Evolutionary conservation across 2,329 filamentous ascomycete species (phyloP).

Genomic region (Alternaria arborescens): DNA sequence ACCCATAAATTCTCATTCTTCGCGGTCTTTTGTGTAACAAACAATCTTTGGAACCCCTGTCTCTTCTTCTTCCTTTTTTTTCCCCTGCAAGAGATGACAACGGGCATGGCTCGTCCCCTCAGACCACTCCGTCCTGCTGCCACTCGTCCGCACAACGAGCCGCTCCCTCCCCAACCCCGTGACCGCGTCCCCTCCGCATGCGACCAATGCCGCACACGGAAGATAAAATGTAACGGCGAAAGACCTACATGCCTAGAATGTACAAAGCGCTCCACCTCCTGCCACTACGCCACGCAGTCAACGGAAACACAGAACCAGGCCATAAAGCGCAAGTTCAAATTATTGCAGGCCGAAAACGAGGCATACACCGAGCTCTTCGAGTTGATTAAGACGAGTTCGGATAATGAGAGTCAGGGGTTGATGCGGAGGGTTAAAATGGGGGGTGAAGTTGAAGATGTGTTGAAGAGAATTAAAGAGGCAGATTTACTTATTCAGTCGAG

Average conservation of each 20-base stretch:
- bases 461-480: constrained; percentile 25
- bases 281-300: constrained; percentile 11
- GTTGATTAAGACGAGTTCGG: constrained; percentile 19
- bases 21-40: not conserved
- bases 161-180: constrained; percentile 4
- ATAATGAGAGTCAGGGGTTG: constrained; percentile 21
- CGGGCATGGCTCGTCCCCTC: constrained; percentile 2
- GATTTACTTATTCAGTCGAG: constrained; percentile 23
- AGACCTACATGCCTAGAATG: constrained; percentile 13
- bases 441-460: constrained; percentile 15
- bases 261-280: constrained; percentile 10
- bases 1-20: not conserved
- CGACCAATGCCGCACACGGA: constrained; percentile 14
- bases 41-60: too few relatives aligned
- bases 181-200: constrained; percentile 18
- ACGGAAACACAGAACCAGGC: constrained; percentile 18
- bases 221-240: constrained; percentile 19
- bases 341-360: constrained; percentile 18
- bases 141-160: constrained; percentile 9
- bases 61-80: too few relatives aligned
- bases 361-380: constrained; percentile 23
- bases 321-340: constrained; percentile 22
- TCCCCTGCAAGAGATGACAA: too few relatives aligned
- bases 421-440: constrained; percentile 25
- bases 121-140: constrained; percentile 15